Evolutionary conservation across 192 early-diverging fungal species (phyloP), one percentile per base, ranked within the genome.

Genomic region (Rhizophagus sp.): DNA sequence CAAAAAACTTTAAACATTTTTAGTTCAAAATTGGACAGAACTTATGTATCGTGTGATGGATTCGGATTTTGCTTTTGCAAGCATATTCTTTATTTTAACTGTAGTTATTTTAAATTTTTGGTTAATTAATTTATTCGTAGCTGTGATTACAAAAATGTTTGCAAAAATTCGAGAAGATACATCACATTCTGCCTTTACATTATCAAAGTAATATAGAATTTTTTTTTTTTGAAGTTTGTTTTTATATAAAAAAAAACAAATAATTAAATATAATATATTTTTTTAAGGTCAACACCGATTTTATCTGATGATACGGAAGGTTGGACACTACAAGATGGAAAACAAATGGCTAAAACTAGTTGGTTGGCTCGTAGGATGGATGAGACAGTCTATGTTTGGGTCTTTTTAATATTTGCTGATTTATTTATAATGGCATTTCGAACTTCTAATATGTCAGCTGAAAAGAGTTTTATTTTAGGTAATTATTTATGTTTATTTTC

Each of bases 71-170:
- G 67, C 74, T 24, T 80, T 85, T 79, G 83, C 89, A 0, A 79
- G 86, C 52, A 41, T 89, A 57, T 91, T 87, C 68, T 91, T 90
- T 81, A 84, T 91, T 17, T 41, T 89, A 19, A 82, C 88, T 49
- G 85, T 90, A 9, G 67, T 91, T 33, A 83, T 91, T n/a, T 86
- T 91, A 85, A 89, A 90, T 76, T 90, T 88, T 78, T 90, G 89
- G 90, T 83, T 91, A 62, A 79, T 91, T 62, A 90, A 91, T 77
- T 80, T 91, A 63, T 91, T 91, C 74, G 82, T 91, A n/a, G 90
- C 90, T 22, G 90, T 91, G 44, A 90, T 90, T 79, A 89, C 85
- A 36, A 87, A 88, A 81, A 87, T 90, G 86, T 91, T 91, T 87
- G 89, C 88, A 39, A 89, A 90, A 81, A 87, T 91, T n/a, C 81